Base-by-base conservation (phyloP, 2,329 filamentous ascomycete species). In the Tolypocladium inflatum region DNA sequence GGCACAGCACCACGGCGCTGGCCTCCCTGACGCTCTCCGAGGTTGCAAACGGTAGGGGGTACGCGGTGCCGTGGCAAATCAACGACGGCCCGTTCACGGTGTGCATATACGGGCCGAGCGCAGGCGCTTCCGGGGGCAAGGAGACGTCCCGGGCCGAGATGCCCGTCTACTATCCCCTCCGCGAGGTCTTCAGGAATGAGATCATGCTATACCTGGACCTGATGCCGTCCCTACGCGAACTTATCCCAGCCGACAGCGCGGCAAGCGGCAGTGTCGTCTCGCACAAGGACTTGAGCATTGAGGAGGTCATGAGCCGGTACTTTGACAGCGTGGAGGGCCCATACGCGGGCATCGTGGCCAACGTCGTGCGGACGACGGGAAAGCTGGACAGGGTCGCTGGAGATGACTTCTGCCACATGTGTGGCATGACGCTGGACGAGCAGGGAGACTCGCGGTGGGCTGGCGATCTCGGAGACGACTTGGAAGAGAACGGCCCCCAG, bases 261-360 rank as follows among this genome's bases (percentile, higher is more conserved):
- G 59, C 56, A 33, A 59, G 71, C 55, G 59, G 58, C 21, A 70
- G 71, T 55, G 72, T 88, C 68, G 73, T 85, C 3, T 88, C 83
- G 38, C 85, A 88, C 64, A 89, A 87, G 68, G 87, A 91, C 63
- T 81, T 90, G 52, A 95, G 91, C 52, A 97, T 99, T 66, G 91
- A 97, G 68, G 88, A 92, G 64, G 82, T 99, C 57, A 92, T 97
- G 87, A 76, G 80, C 59, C 86, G 91, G 58, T 99, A 97, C 71
- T 96, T 99, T 67, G 83, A 85, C 63, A 45, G 90, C 43, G 71
- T 96, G 19, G 92, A 96, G 69, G 83, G 85, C 63, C 88, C 88
- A 59, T 97, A 95, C 67, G 90, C 92, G 3, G 90, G 89, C 57
- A 91, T 97, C 58, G 92, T 99, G 63, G 88, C 92, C 38, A 99